Conservation (phyloP, 352 stramenopile species). For the Aphanomyces cochlioides region DNA sequence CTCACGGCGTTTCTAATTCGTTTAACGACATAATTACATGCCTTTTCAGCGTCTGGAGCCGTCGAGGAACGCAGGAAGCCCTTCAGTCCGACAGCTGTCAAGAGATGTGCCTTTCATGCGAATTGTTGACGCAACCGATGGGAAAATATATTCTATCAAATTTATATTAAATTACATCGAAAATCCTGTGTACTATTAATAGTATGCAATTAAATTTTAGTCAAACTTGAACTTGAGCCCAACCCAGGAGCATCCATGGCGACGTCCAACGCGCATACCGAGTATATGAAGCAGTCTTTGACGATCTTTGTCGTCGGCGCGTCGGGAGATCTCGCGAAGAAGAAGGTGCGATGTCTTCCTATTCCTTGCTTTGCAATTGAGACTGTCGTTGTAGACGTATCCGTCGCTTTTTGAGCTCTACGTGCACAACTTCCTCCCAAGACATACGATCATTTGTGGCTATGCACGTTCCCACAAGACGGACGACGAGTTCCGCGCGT, state of each 20-base stretch:
- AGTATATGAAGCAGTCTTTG: conserved; percentile 22
- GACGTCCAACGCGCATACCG: not conserved
- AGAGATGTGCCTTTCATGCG: no score
- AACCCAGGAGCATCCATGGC: not conserved
- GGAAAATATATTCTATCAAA: no score
- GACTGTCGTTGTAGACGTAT: conserved; percentile 35
- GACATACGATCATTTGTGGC: conserved; percentile 37
- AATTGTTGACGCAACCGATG: no score
- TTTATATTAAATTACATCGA: no score
- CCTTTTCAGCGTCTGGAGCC: no score
- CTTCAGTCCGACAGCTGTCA: no score
- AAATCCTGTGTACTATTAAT: no score
- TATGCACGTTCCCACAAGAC: conserved; percentile 39
- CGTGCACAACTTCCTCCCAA: conserved; percentile 36
- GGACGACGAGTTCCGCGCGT: conserved; percentile 43
- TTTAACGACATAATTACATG: no score
- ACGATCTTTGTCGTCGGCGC: conserved; percentile 38
- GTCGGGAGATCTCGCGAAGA: conserved; percentile 40
- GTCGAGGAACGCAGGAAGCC: no score
- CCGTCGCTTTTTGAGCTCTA: conserved; percentile 49
- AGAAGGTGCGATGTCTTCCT: conserved; percentile 26
- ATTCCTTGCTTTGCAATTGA: not conserved
- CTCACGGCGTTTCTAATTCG: conserved; percentile 13
- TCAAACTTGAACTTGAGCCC: not conserved
- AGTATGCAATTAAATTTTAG: no score